These are phyloP conservation scores for Blastomyces gilchristii DNA, from an alignment of 2,329 filamentous ascomycete species.

Conservation along the genomic window DNA sequence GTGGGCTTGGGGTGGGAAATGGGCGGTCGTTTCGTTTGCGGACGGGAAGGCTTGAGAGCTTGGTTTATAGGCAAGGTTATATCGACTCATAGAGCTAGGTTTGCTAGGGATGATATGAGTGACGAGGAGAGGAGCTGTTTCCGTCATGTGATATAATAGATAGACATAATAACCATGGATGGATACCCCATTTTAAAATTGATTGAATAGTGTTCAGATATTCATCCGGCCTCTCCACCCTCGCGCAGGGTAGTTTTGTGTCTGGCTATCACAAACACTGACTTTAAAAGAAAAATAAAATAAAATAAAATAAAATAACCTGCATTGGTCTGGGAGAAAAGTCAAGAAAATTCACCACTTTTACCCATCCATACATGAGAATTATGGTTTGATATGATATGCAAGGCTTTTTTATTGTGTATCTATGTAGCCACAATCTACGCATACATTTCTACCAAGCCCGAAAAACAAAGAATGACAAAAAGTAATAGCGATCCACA, in stretches of 20 bases:
- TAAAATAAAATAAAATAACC: neutral
- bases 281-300: neutral
- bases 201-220: neutral
- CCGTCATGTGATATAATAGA: neutral
- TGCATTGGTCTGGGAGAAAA: neutral
- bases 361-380: neutral
- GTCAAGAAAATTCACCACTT: neutral
- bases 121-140: neutral
- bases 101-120: neutral
- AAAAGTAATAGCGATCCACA: neutral
- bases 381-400: neutral
- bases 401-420: neutral
- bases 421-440: neutral
- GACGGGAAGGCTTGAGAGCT: conserved; percentile 47
- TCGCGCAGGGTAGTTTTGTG: neutral
- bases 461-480: neutral
- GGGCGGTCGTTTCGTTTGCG: conserved; percentile 84
- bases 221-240: neutral
- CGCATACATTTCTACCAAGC: neutral
- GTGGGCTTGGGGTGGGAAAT: conserved; percentile 95
- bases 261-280: neutral
- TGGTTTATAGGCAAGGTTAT: neutral
- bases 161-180: neutral
- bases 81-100: neutral
- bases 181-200: too few species aligned